Percentiles rank a stretch among this genome's conserved stretches.
These are phyloP conservation scores for Lentinus polychrous DNA, from an alignment of 1,284 basidiomycete genomes.

Conservation along the genomic window DNA sequence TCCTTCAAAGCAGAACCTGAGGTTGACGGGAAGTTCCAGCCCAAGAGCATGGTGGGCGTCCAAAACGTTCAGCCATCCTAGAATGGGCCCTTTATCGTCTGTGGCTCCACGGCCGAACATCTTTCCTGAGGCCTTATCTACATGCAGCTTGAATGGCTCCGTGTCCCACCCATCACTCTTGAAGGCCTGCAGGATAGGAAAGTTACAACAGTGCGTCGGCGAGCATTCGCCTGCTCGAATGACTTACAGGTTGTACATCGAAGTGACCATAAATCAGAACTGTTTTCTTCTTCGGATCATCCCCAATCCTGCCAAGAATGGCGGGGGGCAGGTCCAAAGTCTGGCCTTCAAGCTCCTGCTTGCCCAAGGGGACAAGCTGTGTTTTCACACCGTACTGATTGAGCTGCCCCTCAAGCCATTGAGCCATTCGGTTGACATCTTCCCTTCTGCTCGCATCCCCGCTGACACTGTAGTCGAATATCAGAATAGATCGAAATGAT, in stretches of 20 bases:
- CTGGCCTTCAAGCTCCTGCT: conserved; percentile 76
- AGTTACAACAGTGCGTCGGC: neutral
- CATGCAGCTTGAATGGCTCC: conserved; percentile 82
- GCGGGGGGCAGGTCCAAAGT: conserved; percentile 81
- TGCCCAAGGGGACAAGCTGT: conserved; percentile 70
- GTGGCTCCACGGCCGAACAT: conserved; percentile 88
- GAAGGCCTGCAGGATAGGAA: conserved; percentile 36
- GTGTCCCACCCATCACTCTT: conserved; percentile 89
- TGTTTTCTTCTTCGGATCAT: conserved; percentile 86
- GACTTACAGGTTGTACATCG: conserved; percentile 74
- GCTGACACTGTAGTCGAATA: conserved; percentile 44
- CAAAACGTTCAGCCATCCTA: conserved; percentile 94
- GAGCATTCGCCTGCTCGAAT: neutral
- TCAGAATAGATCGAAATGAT: neutral
- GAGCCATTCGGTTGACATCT: conserved; percentile 80
- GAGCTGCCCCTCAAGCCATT: conserved; percentile 73
- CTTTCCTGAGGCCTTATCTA: conserved; percentile 60
- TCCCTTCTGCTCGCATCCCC: conserved; percentile 60
- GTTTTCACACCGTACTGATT: conserved; percentile 72
- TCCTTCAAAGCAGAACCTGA: conserved; percentile 94
- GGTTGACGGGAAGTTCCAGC: conserved; percentile 86
- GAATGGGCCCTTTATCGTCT: conserved; percentile 90
- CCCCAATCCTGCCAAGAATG: conserved; percentile 80
- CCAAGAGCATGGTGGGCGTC: conserved; percentile 78
- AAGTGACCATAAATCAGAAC: conserved; percentile 91